Evolutionary conservation across 2,329 filamentous ascomycete genomes (phyloP).

Genomic region (Drechslerella coelobrocha): DNA sequence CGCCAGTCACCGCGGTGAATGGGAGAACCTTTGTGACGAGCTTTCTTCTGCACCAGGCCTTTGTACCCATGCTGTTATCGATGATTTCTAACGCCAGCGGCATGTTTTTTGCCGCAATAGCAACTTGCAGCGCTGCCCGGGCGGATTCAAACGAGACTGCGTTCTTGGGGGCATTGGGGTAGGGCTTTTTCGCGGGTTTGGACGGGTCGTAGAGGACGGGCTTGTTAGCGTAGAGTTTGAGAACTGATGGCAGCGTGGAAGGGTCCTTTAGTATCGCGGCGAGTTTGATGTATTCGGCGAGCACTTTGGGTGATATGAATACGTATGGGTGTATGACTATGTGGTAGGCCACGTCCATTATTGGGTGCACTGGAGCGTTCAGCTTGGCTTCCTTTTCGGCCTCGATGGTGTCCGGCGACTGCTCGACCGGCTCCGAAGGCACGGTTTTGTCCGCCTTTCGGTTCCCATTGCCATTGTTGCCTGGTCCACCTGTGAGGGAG

Average conservation of each 20-base stretch:
- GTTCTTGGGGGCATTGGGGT: slow-evolving; percentile 72
- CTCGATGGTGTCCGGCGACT: slow-evolving; percentile 56
- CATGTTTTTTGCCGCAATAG: slow-evolving; percentile 79
- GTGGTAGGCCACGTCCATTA: slow-evolving; percentile 65
- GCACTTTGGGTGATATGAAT: slow-evolving; percentile 76
- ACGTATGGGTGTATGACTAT: slow-evolving; percentile 77
- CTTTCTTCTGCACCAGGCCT: slow-evolving; percentile 72
- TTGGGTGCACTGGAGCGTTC: slow-evolving; percentile 50
- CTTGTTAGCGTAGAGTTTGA: slow-evolving; percentile 84
- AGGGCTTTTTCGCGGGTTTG: slow-evolving; percentile 61
- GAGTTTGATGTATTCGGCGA: slow-evolving; percentile 76
- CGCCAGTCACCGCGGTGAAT: slow-evolving; percentile 63
- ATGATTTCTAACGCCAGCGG: slow-evolving; percentile 78
- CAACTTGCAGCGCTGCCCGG: slow-evolving; percentile 75
- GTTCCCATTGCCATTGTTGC: slow-evolving; percentile 10
- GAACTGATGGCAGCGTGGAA: slow-evolving; percentile 77
- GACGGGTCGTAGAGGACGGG: slow-evolving; percentile 66
- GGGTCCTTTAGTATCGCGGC: slow-evolving; percentile 76
- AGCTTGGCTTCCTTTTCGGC: slow-evolving; percentile 52
- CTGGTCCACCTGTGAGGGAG: slow-evolving; percentile 59
- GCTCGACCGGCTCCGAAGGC: slow-evolving; percentile 15
- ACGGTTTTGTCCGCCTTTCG: slow-evolving; percentile 12
- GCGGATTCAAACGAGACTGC: slow-evolving; percentile 76
- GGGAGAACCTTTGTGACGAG: slow-evolving; percentile 71
- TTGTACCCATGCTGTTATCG: slow-evolving; percentile 71